Base-by-base conservation (phyloP, 1,139 yeast species). In the Diutina pseudorugosa region DNA sequence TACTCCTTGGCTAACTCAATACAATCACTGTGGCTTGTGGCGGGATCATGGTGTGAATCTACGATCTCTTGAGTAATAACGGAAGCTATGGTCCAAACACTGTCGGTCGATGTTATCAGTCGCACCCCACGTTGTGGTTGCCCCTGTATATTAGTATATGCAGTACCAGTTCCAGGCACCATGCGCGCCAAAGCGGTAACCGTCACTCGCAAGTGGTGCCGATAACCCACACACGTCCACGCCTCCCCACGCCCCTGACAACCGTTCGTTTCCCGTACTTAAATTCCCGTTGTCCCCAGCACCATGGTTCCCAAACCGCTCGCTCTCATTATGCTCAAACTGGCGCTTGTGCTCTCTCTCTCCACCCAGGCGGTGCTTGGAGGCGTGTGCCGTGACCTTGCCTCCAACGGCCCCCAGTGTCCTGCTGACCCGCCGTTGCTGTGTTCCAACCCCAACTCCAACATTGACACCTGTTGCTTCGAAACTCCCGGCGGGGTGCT, bases 401-500 rank as follows among this genome's bases (percentile, higher is more conserved):
- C 36, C n/a, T 30, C 36, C 36, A 30, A 45, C 23, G 49, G 36
- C 4, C 11, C 40, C 8, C 41, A 1, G 40, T 45, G 49, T 27
- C 49, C 49, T 16, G 19, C 27, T 11, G 16, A 45, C 21, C 27
- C 49, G n/a, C 49, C 49, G 18, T 25, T 45, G 40, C 27, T 33
- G 36, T 45, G 49, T 27, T 16, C 41, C n/a, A 25, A 23, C 49
- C 25, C 49, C 12, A 19, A 6, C 16, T 14, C 40, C 20, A 14
- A 25, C 14, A 41, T 45, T 11, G 49, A 85, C 61, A 65, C 82
- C 1, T 93, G 98, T 63, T 93, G 98, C 65, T 88, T 83, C 65
- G 97, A 91, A 63, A 77, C 82, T 51, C 95, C 96, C 2, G 93
- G 94, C 40, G 97, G 98, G 1, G 76, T 90, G 16, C 72, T 91